Evolutionary conservation across 768 basidiomycete genomes (phyloP).

Genomic region (Candolleomyces eurysporus): DNA sequence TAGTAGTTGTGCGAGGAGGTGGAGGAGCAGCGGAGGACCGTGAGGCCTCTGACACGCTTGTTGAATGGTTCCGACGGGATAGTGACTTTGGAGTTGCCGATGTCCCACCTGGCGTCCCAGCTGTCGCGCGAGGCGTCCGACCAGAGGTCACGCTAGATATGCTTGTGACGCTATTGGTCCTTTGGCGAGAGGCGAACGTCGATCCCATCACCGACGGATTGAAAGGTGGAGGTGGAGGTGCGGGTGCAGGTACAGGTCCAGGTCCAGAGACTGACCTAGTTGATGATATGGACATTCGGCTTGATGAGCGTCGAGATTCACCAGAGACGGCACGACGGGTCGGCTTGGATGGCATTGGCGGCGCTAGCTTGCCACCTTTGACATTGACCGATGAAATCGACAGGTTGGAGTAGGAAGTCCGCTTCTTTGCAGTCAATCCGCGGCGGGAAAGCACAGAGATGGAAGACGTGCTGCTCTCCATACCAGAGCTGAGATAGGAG

Average conservation of each 20-base stretch:
- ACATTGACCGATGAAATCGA: conserved; percentile 29
- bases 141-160: conserved; percentile 38
- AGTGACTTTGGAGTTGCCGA: conserved; percentile 10
- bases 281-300: conserved; percentile 55
- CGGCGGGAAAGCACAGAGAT: conserved; percentile 7
- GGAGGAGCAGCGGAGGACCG: conserved; percentile 41
- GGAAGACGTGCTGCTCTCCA: conserved; percentile 53
- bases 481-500: conserved; percentile 56
- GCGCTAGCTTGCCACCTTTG: conserved; percentile 35
- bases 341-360: conserved; percentile 37
- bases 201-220: conserved; percentile 50
- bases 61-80: conserved; percentile 47
- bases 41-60: conserved; percentile 55
- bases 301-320: conserved; percentile 50
- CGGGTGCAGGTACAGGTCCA: background rate
- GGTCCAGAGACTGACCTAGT: conserved; percentile 74
- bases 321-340: conserved; percentile 52
- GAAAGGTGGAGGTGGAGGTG: conserved; percentile 16
- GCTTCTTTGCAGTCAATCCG: conserved; percentile 21
- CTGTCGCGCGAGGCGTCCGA: conserved; percentile 31
- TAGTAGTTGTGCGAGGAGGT: conserved; percentile 39
- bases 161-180: conserved; percentile 53
- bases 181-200: conserved; percentile 83
- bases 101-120: conserved; percentile 10
- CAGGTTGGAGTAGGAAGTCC: conserved; percentile 25